These are phyloP conservation scores for Rhizoclosmatium sp. DNA, from an alignment of 192 early-diverging fungal genomes.

Conservation along the genomic window DNA sequence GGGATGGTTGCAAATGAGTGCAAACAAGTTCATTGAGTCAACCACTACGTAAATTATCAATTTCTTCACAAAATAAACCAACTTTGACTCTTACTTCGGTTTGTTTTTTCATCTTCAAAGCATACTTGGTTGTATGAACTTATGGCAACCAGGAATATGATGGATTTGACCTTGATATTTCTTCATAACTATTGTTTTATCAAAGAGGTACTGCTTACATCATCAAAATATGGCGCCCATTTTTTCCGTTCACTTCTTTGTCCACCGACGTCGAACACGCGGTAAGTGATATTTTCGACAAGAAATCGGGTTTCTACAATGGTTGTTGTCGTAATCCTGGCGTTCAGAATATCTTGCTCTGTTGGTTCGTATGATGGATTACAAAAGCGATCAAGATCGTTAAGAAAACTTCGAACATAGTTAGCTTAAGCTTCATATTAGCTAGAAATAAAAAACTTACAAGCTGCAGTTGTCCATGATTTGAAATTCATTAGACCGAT, in stretches of 20 bases:
- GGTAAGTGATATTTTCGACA: neutral
- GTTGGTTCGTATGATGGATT: neutral
- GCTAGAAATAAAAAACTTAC: neutral
- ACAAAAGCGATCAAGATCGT: neutral
- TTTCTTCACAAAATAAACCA: neutral
- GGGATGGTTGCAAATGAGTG: conserved; percentile 30
- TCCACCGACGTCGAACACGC: conserved; percentile 90
- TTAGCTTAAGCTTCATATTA: neutral
- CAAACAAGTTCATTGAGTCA: conserved; percentile 16
- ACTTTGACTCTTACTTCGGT: conserved; percentile 40
- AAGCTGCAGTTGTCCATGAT: conserved; percentile 72
- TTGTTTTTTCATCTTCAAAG: conserved; percentile 57
- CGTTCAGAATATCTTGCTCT: conserved; percentile 15
- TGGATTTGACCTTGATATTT: conserved; percentile 45
- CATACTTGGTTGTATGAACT: conserved; percentile 61
- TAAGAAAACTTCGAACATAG: neutral
- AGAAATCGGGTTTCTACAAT: conserved; percentile 1
- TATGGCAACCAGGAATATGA: conserved; percentile 64
- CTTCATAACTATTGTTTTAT: too few relatives aligned
- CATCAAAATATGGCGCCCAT: conserved; percentile 88
- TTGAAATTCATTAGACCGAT: conserved; percentile 88
- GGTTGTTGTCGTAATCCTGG: neutral
- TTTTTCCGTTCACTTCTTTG: conserved; percentile 85
- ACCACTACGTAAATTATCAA: neutral
- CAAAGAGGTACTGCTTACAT: neutral